These are phyloP conservation scores for Aeminium ludgeri DNA, from an alignment of 495 filamentous ascomycete species.

Conservation along the genomic window DNA sequence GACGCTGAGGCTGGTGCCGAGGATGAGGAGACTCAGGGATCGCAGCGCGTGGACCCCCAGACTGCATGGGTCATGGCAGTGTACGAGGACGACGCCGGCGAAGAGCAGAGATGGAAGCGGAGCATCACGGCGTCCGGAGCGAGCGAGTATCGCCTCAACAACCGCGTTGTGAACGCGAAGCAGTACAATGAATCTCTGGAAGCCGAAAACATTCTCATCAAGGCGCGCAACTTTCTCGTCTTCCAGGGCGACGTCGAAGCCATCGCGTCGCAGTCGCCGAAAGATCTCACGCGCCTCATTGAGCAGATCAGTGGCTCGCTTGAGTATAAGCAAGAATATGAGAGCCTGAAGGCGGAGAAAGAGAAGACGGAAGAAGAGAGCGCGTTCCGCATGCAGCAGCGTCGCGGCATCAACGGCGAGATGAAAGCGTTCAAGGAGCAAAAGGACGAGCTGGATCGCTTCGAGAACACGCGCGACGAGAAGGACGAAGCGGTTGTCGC, in stretches of 20 bases:
- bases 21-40: conserved; percentile 32
- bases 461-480: conserved; percentile 71
- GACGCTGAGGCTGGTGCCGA: conserved; percentile 36
- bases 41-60: conserved; percentile 56
- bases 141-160: conserved; percentile 95
- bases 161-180: conserved; percentile 67
- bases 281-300: conserved; percentile 84
- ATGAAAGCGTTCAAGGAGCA: conserved; percentile 96
- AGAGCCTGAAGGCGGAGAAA: conserved; percentile 64
- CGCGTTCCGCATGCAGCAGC: conserved; percentile 66
- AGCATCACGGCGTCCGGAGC: conserved; percentile 73
- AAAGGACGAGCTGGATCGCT: conserved; percentile 89
- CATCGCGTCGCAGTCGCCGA: conserved; percentile 87
- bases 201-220: conserved; percentile 90
- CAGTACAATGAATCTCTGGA: conserved; percentile 91
- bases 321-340: conserved; percentile 92
- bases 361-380: conserved; percentile 81
- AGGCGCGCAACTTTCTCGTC: conserved; percentile 92
- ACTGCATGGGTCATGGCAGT: conserved; percentile 98
- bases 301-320: conserved; percentile 95
- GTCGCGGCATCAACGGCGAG: conserved; percentile 90
- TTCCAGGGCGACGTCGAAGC: conserved; percentile 97
- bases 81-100: conserved; percentile 92
- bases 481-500: conserved; percentile 83
- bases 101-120: conserved; percentile 91